These are phyloP conservation scores for Colletotrichum sp. DNA, from an alignment of 2,329 filamentous ascomycete genomes.

Conservation along the genomic window DNA sequence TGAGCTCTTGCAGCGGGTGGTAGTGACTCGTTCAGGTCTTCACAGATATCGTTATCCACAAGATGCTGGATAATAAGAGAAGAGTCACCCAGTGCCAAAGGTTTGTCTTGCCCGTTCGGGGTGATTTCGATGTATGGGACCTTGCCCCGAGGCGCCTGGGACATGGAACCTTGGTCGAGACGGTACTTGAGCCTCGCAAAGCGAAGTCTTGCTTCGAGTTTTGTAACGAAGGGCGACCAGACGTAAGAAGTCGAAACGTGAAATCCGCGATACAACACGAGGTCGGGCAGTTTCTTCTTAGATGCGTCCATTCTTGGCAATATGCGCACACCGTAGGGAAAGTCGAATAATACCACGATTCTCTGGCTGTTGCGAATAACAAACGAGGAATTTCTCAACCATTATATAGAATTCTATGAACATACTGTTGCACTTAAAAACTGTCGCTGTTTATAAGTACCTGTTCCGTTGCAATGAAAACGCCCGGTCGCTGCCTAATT, in stretches of 20 bases:
- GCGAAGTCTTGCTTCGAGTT: constrained; percentile 66
- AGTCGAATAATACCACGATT: not conserved
- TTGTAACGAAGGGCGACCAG: constrained; percentile 68
- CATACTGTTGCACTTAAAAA: not conserved
- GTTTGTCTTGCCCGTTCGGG: constrained; percentile 33
- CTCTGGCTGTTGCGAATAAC: not conserved
- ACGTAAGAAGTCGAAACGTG: constrained; percentile 34
- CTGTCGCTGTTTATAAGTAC: not conserved
- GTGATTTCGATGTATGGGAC: not conserved
- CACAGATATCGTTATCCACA: constrained; percentile 40
- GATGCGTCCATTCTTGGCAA: not conserved
- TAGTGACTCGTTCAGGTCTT: constrained; percentile 54
- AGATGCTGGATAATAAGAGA: constrained; percentile 57
- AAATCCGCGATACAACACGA: not conserved
- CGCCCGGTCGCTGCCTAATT: not conserved
- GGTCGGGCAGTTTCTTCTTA: not conserved
- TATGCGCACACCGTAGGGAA: not conserved
- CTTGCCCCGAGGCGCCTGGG: not conserved
- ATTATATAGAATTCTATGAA: not conserved
- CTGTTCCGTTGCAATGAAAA: not conserved
- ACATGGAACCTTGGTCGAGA: constrained; percentile 26
- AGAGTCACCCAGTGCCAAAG: constrained; percentile 52
- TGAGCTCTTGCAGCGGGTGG: constrained; percentile 41
- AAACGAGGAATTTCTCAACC: not conserved
- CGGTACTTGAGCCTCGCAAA: constrained; percentile 54